Conservation (phyloP, 345 rosid genomes). For the Pugionium dolabratum region DNA sequence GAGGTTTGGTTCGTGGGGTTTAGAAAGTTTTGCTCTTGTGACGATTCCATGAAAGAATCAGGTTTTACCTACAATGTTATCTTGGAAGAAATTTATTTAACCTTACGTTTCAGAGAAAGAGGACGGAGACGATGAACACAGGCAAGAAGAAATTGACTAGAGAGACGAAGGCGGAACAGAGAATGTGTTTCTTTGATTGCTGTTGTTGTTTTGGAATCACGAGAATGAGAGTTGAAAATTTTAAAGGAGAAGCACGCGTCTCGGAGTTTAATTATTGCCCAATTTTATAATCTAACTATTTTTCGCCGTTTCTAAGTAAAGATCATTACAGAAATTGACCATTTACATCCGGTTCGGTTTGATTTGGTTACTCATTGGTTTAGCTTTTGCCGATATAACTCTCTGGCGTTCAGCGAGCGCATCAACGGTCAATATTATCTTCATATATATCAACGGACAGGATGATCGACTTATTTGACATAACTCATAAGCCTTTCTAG, state of each 20-base stretch:
- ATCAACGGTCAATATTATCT: constrained; percentile 18
- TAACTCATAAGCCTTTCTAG: constrained; percentile 15
- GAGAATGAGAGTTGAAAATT: constrained; percentile 7
- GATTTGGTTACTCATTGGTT: constrained; percentile 7
- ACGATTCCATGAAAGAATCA: constrained; percentile 31
- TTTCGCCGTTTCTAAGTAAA: constrained; percentile 37
- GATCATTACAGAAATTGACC: neutral
- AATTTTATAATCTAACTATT: constrained; percentile 13
- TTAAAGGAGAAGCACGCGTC: constrained; percentile 25
- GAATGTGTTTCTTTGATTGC: neutral
- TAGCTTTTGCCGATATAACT: constrained; percentile 10
- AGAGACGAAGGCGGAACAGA: neutral
- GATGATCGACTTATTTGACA: constrained; percentile 14
- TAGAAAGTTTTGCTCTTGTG: constrained; percentile 32
- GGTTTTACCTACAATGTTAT: neutral
- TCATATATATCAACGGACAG: constrained; percentile 28
- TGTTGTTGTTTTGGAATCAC: neutral
- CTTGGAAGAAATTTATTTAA: neutral
- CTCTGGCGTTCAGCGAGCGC: constrained; percentile 3
- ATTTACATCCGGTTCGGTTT: constrained; percentile 1
- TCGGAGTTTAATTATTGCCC: no score
- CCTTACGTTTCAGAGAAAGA: neutral
- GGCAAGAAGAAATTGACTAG: constrained; percentile 18
- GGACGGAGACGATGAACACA: constrained; percentile 35
- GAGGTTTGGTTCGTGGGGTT: constrained; percentile 25